These are phyloP conservation scores for Dendrostoma leiphaemia DNA, from an alignment of 2,329 filamentous ascomycete genomes.

Conservation along the genomic window DNA sequence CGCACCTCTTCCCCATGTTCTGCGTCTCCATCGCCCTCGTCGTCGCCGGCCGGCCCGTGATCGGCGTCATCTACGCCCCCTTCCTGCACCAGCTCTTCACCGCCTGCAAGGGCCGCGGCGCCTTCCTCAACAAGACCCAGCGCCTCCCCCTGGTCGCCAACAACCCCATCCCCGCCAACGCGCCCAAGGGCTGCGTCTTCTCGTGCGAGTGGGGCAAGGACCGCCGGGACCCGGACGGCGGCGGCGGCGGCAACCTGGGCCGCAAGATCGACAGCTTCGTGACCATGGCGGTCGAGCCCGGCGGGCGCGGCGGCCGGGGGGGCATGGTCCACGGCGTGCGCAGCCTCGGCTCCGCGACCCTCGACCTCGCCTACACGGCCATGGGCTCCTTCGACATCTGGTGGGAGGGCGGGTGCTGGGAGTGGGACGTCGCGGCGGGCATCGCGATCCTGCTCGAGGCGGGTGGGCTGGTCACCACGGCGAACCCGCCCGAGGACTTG, in stretches of 20 bases:
- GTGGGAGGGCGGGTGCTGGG: conserved; percentile 83
- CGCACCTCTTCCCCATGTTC: conserved; percentile 78
- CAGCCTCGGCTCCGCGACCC: conserved; percentile 69
- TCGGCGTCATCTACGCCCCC: conserved; percentile 72
- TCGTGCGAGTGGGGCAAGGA: conserved; percentile 81
- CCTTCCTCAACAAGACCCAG: conserved; percentile 66
- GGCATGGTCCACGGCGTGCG: conserved; percentile 78
- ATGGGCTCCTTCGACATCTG: conserved; percentile 77
- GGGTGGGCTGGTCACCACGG: conserved; percentile 70
- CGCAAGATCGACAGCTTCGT: conserved; percentile 73
- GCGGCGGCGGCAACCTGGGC: conserved; percentile 63
- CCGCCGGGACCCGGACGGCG: conserved; percentile 56
- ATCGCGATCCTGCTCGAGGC: conserved; percentile 72
- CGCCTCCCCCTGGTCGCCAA: conserved; percentile 64
- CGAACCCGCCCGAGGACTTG: conserved; percentile 63
- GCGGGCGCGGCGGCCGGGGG: conserved; percentile 61
- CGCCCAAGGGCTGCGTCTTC: conserved; percentile 69
- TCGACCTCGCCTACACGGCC: conserved; percentile 73
- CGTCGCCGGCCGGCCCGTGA: conserved; percentile 55
- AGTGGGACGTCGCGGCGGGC: conserved; percentile 78
- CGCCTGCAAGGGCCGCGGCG: conserved; percentile 62
- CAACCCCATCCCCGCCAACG: conserved; percentile 60
- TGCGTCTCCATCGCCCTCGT: conserved; percentile 75
- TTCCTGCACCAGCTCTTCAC: conserved; percentile 69
- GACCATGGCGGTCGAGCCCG: conserved; percentile 69